phyloP scores from a whole-genome alignment of 2,329 filamentous ascomycete species.

The Annulohypoxylon truncatum region DNA sequence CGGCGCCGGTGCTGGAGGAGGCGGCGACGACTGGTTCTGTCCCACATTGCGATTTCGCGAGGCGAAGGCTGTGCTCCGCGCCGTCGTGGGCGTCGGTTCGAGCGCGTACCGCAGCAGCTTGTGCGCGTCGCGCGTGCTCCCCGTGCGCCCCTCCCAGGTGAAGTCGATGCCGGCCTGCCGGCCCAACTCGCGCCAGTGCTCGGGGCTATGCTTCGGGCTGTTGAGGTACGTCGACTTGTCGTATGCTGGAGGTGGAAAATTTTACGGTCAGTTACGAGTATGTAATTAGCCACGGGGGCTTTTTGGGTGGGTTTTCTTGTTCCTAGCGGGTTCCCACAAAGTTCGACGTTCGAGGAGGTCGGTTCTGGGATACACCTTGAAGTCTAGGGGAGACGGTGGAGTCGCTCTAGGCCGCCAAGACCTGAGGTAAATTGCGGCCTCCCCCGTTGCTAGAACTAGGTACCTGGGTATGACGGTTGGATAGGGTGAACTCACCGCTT shows the following conservation, averaged over 20 bases:
- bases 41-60: no score
- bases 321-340: no score
- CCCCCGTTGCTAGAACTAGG: background rate
- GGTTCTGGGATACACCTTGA: background rate
- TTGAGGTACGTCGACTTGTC: slow-evolving; percentile 55
- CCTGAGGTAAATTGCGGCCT: background rate
- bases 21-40: no score
- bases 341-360: background rate
- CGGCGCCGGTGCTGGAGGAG: no score
- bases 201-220: slow-evolving; percentile 42
- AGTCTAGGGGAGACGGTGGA: background rate
- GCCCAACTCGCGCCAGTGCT: slow-evolving; percentile 47
- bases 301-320: no score
- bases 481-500: slow-evolving; percentile 44
- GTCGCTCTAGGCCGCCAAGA: background rate
- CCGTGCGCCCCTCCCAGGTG: slow-evolving; percentile 56
- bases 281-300: background rate
- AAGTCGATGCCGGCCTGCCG: slow-evolving; percentile 55
- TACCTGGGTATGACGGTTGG: background rate
- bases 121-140: slow-evolving; percentile 60
- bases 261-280: slow-evolving; percentile 1
- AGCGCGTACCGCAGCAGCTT: slow-evolving; percentile 60
- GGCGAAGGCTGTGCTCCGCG: slow-evolving; percentile 43
- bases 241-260: slow-evolving; percentile 47
- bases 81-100: slow-evolving; percentile 42